These are phyloP conservation scores for Penicillium goetzii DNA, from an alignment of 495 filamentous ascomycete genomes.

Conservation along the genomic window DNA sequence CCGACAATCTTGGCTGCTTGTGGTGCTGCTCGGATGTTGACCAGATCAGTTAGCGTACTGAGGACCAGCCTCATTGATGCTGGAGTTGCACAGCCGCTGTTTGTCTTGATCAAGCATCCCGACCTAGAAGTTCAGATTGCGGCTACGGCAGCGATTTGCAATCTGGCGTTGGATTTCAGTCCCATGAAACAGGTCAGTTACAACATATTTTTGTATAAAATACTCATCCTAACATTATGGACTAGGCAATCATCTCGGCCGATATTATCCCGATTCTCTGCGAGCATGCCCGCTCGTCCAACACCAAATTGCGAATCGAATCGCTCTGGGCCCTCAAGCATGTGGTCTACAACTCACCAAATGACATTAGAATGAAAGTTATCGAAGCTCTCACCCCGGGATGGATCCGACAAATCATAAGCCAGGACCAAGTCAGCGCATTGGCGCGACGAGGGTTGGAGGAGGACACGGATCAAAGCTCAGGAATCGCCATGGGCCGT, in stretches of 20 bases:
- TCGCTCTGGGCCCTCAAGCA: conserved; percentile 94
- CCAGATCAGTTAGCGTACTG: conserved; percentile 80
- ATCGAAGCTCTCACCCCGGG: conserved; percentile 75
- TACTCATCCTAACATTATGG: conserved; percentile 23
- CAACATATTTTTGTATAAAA: conserved; percentile 4
- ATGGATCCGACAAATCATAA: conserved; percentile 80
- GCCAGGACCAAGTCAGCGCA: conserved; percentile 43
- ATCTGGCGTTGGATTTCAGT: conserved; percentile 82
- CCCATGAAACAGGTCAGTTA: conserved; percentile 81
- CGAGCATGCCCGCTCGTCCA: conserved; percentile 78
- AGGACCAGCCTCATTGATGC: conserved; percentile 86
- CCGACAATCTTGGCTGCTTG: conserved; percentile 85
- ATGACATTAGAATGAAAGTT: conserved; percentile 71
- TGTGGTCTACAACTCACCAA: conserved; percentile 67
- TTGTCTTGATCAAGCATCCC: conserved; percentile 71
- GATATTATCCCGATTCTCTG: conserved; percentile 81
- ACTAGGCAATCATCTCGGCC: conserved; percentile 69
- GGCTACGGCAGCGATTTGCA: conserved; percentile 79
- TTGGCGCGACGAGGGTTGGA: conserved; percentile 41
- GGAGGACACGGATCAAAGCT: conserved; percentile 41
- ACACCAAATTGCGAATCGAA: conserved; percentile 72
- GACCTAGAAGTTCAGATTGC: conserved; percentile 84
- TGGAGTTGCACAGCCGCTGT: conserved; percentile 77
- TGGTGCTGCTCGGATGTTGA: conserved; percentile 72
- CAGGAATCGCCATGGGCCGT: conserved; percentile 57